Base-by-base conservation (phyloP, 1,284 basidiomycete species). In the Leccinum idahoense region DNA sequence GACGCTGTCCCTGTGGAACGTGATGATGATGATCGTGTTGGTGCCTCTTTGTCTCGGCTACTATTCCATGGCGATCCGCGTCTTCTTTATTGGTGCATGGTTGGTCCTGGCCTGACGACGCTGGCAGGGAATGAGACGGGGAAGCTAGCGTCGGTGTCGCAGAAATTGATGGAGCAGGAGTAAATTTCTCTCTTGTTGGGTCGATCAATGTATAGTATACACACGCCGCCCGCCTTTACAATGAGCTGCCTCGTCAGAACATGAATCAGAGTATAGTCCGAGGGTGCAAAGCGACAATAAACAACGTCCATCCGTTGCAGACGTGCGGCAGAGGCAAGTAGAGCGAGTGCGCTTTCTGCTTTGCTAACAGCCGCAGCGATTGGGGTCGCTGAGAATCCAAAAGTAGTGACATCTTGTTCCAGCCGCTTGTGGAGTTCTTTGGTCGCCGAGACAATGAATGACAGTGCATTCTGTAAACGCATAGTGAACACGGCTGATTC, bases 161-260 rank as follows among this genome's bases (percentile, higher is more conserved):
- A 11, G 77, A 78, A 10, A 68, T 68, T 1, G 81, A 84, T 0
- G 77, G 76, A 1, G 71, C 75, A 6, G 85, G 84, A 0, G 85
- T 85, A 1, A 88, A 88, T 61, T 73, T 78, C 67, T 86, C 84
- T 46, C 84, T 75, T 18, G 78, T 81, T 0, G 86, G 83, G 64
- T 89, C 86, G 20, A 89, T 82, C 26, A 90, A 70, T 1, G 75
- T 73, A 66, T 87, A 90, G 71, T 89, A 92, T 59, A 84, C 76
- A 6, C 81, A 91, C 81, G 7, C 90, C 91, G 65, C 88, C 81
- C 6, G 84, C 83, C 7, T 87, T 79, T 12, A 83, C 82, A 7
- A 82, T 79, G 67, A 90, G 77, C 7, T 82, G 76, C 54, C 85
- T 78, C 7, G 78, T 75, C 11, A 82, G 70, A 37, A 75, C 71